Evolutionary conservation across 768 basidiomycete genomes (phyloP), one percentile per base, ranked within the genome.

Genomic region (Lactarius sp.): DNA sequence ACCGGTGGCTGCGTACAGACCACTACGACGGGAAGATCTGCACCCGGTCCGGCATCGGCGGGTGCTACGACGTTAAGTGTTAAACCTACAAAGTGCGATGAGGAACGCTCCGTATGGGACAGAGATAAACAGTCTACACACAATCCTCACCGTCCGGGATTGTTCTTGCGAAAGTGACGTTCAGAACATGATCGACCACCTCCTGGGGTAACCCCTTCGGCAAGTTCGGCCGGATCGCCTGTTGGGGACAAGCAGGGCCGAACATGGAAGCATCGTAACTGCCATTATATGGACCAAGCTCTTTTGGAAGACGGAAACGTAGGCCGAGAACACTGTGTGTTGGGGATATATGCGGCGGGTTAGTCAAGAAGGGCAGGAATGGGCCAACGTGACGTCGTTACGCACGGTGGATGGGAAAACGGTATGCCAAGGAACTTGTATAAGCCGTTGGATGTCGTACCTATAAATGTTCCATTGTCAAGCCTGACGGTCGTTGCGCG

Each of bases 381-480:
- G 44, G n/a, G 6, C 44, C 42, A n/a, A 47, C 57, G 36, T 10
- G 31, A 18, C 2, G n/a, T 3, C 3, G 46, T 8, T 20, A 56
- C 75, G 14, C 68, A 79, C 77, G 75, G 76, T 41, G 77, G 74
- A 33, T 73, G 67, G 5, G 77, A 75, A 46, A 74, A 80, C 0
- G 76, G 79, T 10, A 80, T 76, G 2, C 78, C 79, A 0, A n/a
- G n/a, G n/a, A 76, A 80, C 33, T 68, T 59, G 12, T 66, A 65
- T 0, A 73, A 68, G 31, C 63, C 64, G 10, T 71, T 72, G 2
- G 65, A 64, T 6, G 68, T 27, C 0, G 68, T 9, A 1, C 77
- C 77, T 31, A 66, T 69, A 51, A 76, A 72, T 2, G 69, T 69
- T 0, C 72, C 75, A 7, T 57, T 61, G 37, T 73, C 69, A 6